Evolutionary conservation across 1,284 basidiomycete genomes (phyloP), one percentile per base, ranked within the genome.

Genomic region (Tilletia indica): DNA sequence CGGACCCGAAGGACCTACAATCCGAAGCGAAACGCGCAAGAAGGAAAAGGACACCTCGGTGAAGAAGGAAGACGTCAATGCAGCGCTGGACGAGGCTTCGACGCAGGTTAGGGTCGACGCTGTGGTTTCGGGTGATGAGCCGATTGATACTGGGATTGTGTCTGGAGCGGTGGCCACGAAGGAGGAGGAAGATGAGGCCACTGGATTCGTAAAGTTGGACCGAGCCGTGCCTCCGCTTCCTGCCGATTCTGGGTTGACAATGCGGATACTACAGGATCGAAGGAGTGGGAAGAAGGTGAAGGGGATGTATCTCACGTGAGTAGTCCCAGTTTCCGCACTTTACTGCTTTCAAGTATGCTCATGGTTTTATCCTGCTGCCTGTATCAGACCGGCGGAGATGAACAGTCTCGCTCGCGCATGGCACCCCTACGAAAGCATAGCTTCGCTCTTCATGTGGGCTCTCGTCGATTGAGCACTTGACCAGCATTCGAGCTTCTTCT

Each of bases 241-340:
- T 2, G 47, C 71, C 2, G 68, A 48, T 31, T 51, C 68, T 12
- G 67, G 67, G 1, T 48, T 77, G 16, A 69, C 74, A 1, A 67
- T 48, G 19, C 58, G 71, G 14, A 74, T 74, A 38, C 74, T 83
- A 5, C 71, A 75, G 56, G 69, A 73, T 11, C 71, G 82, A n/a
- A 70, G 68, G 19, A 72, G 78, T 14, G 82, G 82, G 6, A 79
- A 81, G 66, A 83, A 82, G 73, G 77, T 79, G 68, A 81, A 81
- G 54, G 80, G 78, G 19, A 76, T 80, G 66, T 83, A 83, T 51
- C 70, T 82, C n/a, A 73, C 70, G 48, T 64, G 56, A 69, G 71
- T 66, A 11, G 8, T 68, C 19, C 19, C 14, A 21, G 12, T 45
- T 45, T 19, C n/a, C 9, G 25, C 51, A 54, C n/a, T n/a, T 19